Evolutionary conservation across 2,329 filamentous ascomycete genomes (phyloP).

Genomic region (Acrocalymma vagum): DNA sequence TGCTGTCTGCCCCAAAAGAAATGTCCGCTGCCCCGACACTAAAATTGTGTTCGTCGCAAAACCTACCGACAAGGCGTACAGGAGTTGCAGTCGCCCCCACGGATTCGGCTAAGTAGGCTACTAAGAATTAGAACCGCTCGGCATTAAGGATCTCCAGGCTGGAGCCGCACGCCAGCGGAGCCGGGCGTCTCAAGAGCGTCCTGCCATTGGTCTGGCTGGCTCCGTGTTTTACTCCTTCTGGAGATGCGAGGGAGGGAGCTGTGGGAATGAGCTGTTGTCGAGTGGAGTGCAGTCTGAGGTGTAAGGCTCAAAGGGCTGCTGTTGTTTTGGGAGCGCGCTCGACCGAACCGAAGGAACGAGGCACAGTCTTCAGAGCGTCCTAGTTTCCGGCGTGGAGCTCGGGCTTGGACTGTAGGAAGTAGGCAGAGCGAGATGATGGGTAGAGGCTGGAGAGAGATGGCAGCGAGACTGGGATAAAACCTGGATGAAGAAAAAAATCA

Average conservation of each 20-base stretch:
- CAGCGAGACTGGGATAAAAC: constrained; percentile 2
- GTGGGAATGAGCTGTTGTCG: too few species aligned
- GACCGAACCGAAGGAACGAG: constrained; percentile 26
- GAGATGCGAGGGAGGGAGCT: constrained; percentile 10
- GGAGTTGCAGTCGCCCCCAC: too few species aligned
- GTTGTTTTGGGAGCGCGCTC: constrained; percentile 25
- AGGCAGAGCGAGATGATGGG: constrained; percentile 8
- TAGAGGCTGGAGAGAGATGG: constrained; percentile 4
- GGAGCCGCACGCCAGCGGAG: constrained; percentile 27
- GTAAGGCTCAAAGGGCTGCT: constrained; percentile 22
- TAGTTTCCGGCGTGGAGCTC: constrained; percentile 11
- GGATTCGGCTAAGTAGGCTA: too few species aligned
- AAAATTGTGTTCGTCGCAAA: too few species aligned
- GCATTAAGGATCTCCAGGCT: constrained; percentile 25
- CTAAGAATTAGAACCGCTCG: constrained; percentile 16
- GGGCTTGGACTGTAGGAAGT: constrained; percentile 14
- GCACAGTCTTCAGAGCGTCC: constrained; percentile 14
- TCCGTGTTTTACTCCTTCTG: constrained; percentile 7
- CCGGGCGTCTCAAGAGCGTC: neutral
- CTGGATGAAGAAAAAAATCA: constrained; percentile 5
- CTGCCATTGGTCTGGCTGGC: constrained; percentile 16
- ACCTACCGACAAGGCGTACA: too few species aligned
- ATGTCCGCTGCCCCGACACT: too few species aligned
- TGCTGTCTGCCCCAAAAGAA: too few species aligned
- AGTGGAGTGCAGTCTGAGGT: constrained; percentile 15